A percentile compares a stretch with the other conserved stretches of the same genome.
phyloP scores from a whole-genome alignment of 768 basidiomycete genomes.

The Panaeolus papilionaceus region DNA sequence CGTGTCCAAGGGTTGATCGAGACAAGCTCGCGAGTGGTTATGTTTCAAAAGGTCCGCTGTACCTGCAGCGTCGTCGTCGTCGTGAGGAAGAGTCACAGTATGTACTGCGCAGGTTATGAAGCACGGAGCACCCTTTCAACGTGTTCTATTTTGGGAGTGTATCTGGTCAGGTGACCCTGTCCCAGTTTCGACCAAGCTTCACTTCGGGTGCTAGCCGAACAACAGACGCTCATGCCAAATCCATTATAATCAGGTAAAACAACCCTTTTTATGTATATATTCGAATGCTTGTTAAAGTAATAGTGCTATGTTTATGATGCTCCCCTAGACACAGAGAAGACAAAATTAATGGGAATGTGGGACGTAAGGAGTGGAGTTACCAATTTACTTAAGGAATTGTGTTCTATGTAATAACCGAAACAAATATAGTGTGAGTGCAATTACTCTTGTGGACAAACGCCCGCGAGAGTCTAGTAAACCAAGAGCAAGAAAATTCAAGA shows the following conservation, averaged over 20 bases:
- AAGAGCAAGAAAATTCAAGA: slow-evolving; percentile 11
- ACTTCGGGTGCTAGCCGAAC: not conserved
- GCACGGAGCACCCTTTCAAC: not conserved
- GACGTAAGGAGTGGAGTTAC: not conserved
- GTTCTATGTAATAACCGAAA: not conserved
- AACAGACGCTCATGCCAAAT: not conserved
- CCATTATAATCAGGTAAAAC: not conserved
- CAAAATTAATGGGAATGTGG: not conserved
- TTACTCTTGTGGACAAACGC: not conserved
- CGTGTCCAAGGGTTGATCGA: not conserved
- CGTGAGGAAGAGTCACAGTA: not conserved
- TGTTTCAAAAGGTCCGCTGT: not conserved
- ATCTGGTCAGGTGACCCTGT: slow-evolving; percentile 2
- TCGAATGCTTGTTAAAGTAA: not conserved
- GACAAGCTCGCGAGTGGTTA: not conserved
- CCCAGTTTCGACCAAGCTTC: slow-evolving; percentile 13
- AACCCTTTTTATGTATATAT: not conserved
- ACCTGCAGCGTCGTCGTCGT: not conserved
- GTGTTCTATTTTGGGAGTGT: slow-evolving; percentile 10
- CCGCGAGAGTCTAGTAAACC: not conserved
- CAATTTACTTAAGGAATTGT: slow-evolving; percentile 6
- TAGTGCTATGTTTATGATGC: not conserved
- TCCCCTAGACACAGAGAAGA: not conserved
- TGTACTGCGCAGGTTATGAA: slow-evolving; percentile 3
- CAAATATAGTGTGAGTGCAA: slow-evolving; percentile 2